phyloP scores from a whole-genome alignment of 2,329 filamentous ascomycete species.

The Phialophora tarda region DNA sequence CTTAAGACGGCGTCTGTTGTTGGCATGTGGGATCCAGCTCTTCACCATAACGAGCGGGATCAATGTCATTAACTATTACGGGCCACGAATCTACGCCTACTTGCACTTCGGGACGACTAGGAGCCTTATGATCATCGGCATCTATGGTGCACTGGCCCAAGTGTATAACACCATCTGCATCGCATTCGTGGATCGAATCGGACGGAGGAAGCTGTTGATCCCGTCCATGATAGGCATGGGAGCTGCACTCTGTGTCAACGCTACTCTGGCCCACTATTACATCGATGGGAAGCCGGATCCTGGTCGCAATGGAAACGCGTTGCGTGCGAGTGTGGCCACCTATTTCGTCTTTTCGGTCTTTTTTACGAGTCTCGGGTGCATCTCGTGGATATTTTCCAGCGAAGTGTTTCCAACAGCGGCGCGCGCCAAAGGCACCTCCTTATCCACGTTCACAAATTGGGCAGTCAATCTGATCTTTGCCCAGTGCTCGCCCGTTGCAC shows the following conservation, averaged over 20 bases:
- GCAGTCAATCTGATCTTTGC: constrained; percentile 55
- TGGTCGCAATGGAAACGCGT: constrained; percentile 42
- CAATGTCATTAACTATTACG: constrained; percentile 55
- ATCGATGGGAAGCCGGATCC: constrained; percentile 40
- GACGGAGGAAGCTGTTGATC: constrained; percentile 57
- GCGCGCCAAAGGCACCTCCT: constrained; percentile 50
- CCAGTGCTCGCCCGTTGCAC: constrained; percentile 56
- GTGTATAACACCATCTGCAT: constrained; percentile 57
- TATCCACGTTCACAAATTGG: constrained; percentile 56
- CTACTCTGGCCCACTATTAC: constrained; percentile 49
- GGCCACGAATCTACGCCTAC: constrained; percentile 52
- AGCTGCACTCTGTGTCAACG: constrained; percentile 49
- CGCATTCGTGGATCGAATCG: constrained; percentile 53
- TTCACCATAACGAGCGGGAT: constrained; percentile 57
- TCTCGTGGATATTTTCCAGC: constrained; percentile 55
- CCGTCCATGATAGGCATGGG: constrained; percentile 53
- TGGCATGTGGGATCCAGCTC: constrained; percentile 57
- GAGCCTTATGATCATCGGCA: constrained; percentile 58
- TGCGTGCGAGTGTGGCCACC: constrained; percentile 55
- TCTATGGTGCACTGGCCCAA: constrained; percentile 57
- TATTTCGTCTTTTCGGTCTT: constrained; percentile 56
- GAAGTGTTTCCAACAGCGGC: constrained; percentile 56
- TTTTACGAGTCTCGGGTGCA: constrained; percentile 52
- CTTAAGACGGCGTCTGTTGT: constrained; percentile 54
- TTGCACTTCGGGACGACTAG: constrained; percentile 50